Conservation (phyloP, 176 grass and related monocot genomes). For the Puya raimondii region DNA sequence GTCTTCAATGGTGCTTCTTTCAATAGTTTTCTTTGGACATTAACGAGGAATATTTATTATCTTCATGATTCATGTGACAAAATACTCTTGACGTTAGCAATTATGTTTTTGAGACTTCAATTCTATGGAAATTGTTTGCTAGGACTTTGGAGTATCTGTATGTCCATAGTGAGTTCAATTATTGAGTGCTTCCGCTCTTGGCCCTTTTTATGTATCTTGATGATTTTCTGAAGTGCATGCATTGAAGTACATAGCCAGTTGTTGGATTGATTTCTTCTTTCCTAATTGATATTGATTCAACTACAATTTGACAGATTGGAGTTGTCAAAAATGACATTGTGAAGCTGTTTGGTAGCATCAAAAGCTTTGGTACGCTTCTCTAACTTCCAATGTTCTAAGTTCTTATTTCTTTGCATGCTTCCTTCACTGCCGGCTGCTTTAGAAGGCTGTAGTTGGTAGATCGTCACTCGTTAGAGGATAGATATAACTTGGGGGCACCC, state of each 20-base stretch:
- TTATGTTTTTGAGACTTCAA: background rate
- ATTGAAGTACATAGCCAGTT: background rate
- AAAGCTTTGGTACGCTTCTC: constrained; percentile 59
- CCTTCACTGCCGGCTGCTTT: too few species aligned
- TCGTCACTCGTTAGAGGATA: background rate
- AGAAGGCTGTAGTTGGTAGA: too few species aligned
- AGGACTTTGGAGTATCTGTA: too few species aligned
- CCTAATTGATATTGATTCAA: background rate
- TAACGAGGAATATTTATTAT: background rate
- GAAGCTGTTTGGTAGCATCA: constrained; percentile 88
- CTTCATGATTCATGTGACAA: background rate
- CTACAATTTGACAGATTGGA: constrained; percentile 50
- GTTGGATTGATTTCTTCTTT: background rate
- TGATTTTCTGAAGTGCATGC: background rate
- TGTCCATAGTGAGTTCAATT: too few species aligned
- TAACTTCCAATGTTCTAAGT: background rate
- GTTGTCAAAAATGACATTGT: constrained; percentile 77
- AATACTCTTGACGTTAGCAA: background rate
- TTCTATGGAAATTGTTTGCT: background rate
- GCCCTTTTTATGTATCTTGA: background rate
- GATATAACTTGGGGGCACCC: background rate
- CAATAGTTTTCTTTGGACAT: background rate
- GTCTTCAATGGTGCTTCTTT: background rate
- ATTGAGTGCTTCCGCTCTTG: too few species aligned
- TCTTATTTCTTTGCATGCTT: background rate